Evolutionary conservation across 495 filamentous ascomycete species (phyloP).

Genomic region (Penicillium ochrochloron): DNA sequence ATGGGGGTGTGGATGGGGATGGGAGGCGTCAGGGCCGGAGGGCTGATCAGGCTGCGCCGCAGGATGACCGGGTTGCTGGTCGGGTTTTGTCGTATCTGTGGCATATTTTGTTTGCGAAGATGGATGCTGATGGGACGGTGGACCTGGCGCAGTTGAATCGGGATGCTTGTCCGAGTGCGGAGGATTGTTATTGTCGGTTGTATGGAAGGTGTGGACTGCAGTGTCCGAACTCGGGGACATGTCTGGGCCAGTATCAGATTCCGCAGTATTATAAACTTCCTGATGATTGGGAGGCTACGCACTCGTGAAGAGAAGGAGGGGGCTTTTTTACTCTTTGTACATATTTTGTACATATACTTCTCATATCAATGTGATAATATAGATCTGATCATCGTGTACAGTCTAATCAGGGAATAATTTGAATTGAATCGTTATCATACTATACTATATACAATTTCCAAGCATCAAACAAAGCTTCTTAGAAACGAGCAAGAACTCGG

Average conservation of each 20-base stretch:
- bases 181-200: conserved; percentile 51
- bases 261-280: conserved; percentile 43
- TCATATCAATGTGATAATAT: conserved; percentile 7
- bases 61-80: conserved; percentile 45
- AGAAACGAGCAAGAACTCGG: conserved; percentile 70
- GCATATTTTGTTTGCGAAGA: conserved; percentile 49
- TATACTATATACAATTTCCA: conserved; percentile 29
- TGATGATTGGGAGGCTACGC: conserved; percentile 39
- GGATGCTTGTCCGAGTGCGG: conserved; percentile 43
- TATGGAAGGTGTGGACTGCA: conserved; percentile 46
- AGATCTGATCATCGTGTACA: background rate
- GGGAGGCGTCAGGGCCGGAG: conserved; percentile 8
- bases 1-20: conserved; percentile 26
- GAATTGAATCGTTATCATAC: conserved; percentile 21
- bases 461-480: conserved; percentile 10
- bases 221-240: conserved; percentile 36
- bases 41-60: conserved; percentile 32
- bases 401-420: conserved; percentile 1
- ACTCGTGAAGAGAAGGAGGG: conserved; percentile 21
- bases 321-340: background rate
- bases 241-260: conserved; percentile 43
- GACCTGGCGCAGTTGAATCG: conserved; percentile 49
- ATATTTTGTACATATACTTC: background rate
- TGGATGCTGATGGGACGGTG: conserved; percentile 31
- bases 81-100: conserved; percentile 48